Evolutionary conservation across 2,329 filamentous ascomycete species (phyloP).

Genomic region (Monosporascus sp.): DNA sequence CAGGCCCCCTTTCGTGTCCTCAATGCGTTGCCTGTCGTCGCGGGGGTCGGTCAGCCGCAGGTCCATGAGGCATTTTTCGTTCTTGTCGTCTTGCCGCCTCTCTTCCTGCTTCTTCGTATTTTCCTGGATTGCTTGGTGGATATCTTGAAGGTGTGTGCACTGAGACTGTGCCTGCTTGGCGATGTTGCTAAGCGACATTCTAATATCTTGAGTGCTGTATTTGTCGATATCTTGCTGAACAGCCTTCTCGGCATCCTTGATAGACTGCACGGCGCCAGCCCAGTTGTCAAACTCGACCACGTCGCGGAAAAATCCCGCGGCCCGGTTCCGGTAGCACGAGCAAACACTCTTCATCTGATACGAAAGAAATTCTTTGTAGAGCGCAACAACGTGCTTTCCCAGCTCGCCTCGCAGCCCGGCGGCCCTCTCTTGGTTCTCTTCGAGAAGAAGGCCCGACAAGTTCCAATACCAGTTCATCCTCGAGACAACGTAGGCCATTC

Average conservation of each 20-base stretch:
- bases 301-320: constrained; percentile 22
- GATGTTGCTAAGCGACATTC: background rate
- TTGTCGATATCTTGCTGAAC: background rate
- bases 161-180: background rate
- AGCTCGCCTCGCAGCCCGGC: constrained; percentile 12
- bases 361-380: constrained; percentile 32
- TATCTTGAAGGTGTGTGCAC: background rate
- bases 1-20: too few relatives aligned
- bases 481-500: constrained; percentile 29
- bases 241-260: constrained; percentile 23
- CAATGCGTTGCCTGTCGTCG: too few relatives aligned
- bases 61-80: background rate
- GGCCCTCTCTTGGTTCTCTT: constrained; percentile 8
- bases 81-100: background rate
- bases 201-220: constrained; percentile 8
- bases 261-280: constrained; percentile 22
- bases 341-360: constrained; percentile 37
- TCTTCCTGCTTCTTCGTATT: background rate
- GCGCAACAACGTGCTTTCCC: constrained; percentile 22
- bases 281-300: constrained; percentile 30
- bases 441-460: constrained; percentile 23
- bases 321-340: constrained; percentile 27
- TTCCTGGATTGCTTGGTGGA: background rate
- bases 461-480: constrained; percentile 35
- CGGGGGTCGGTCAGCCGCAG: background rate